Percentiles rank a stretch among this genome's conserved stretches.
phyloP scores from a whole-genome alignment of 2,329 filamentous ascomycete genomes.

The Gnomoniopsis smithogilvyi region DNA sequence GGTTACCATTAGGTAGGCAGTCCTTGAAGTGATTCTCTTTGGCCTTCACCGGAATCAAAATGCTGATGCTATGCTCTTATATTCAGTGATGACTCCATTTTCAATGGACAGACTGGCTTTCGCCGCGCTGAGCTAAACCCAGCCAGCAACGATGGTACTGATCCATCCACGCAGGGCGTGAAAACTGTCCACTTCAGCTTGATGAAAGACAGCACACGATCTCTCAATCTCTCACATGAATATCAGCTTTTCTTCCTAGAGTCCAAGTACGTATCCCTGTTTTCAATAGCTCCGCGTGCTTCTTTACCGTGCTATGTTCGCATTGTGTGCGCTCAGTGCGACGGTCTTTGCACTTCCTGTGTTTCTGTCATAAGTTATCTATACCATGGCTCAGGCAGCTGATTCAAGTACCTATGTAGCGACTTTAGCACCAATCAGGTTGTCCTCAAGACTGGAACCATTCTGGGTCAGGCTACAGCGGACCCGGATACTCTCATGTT shows the following conservation, averaged over 20 bases:
- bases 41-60: neutral
- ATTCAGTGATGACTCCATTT: slow-evolving; percentile 52
- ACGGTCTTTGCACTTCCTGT: neutral
- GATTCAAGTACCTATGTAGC: slow-evolving; percentile 19
- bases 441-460: slow-evolving; percentile 52
- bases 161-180: slow-evolving; percentile 47
- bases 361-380: neutral
- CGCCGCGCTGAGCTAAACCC: slow-evolving; percentile 56
- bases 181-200: slow-evolving; percentile 63
- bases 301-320: neutral
- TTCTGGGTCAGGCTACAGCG: slow-evolving; percentile 37
- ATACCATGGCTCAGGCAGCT: neutral
- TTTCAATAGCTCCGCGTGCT: neutral
- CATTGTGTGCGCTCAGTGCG: neutral
- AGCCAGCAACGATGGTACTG: slow-evolving; percentile 47
- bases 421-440: slow-evolving; percentile 50
- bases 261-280: slow-evolving; percentile 15
- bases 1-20: slow-evolving; percentile 45
- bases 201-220: slow-evolving; percentile 46
- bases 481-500: slow-evolving; percentile 42
- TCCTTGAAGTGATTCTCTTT: neutral
- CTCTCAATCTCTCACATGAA: slow-evolving; percentile 58
- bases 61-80: neutral
- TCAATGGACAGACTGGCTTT: slow-evolving; percentile 57
- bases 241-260: slow-evolving; percentile 55